These are phyloP conservation scores for Tanacetum coccineum DNA, from an alignment of 129 eudicot species.

Conservation along the genomic window DNA sequence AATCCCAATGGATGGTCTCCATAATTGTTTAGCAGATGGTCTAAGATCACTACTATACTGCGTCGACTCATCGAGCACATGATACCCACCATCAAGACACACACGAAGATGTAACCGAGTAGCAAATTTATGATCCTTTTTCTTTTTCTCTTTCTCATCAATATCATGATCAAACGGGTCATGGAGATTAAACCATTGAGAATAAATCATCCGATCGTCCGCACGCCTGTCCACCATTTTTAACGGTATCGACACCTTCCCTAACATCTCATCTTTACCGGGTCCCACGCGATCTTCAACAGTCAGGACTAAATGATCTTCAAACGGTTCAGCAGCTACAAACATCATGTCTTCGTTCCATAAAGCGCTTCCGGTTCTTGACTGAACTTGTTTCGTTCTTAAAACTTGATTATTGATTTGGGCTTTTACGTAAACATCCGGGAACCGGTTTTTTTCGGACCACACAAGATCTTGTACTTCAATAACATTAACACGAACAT, in stretches of 20 bases:
- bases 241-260: constrained; percentile 63
- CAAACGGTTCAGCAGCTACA: constrained; percentile 96
- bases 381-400: constrained; percentile 56
- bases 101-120: constrained; percentile 70
- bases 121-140: constrained; percentile 55
- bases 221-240: constrained; percentile 51
- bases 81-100: constrained; percentile 91
- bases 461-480: constrained; percentile 83
- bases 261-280: constrained; percentile 59
- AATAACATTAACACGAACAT: constrained; percentile 78
- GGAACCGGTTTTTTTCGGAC: constrained; percentile 57
- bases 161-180: constrained; percentile 40
- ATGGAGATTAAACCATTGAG: constrained; percentile 64
- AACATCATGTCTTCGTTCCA: constrained; percentile 96
- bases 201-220: constrained; percentile 58
- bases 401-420: constrained; percentile 57
- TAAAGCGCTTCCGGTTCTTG: constrained; percentile 42
- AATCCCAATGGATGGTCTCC: constrained; percentile 86
- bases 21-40: constrained; percentile 78
- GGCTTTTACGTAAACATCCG: constrained; percentile 65
- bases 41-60: constrained; percentile 95
- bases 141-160: constrained; percentile 52
- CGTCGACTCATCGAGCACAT: constrained; percentile 90
- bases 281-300: constrained; percentile 74
- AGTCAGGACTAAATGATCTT: constrained; percentile 63